Base-by-base conservation (phyloP, 371 early-diverging fungal species). In the Zychaea mexicana region DNA sequence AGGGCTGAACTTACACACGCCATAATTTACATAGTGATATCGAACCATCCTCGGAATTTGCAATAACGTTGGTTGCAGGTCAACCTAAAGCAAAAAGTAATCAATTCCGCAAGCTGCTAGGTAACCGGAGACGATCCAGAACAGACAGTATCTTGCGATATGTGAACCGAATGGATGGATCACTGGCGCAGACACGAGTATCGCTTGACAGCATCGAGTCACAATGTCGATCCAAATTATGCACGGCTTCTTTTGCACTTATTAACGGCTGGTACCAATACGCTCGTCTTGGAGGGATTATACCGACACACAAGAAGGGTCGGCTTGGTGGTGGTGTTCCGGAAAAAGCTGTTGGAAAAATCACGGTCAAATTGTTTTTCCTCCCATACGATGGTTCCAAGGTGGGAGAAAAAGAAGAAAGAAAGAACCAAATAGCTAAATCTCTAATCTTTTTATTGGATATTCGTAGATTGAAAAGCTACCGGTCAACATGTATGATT, bases 321-420 rank as follows among this genome's bases (percentile, higher is more conserved):
- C 10, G n/a, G 24, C n/a, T n/a, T n/a, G 12, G 12, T 49, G 24
- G 24, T 9, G 6, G 6, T 24, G 39, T 60, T 2, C 68, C 58
- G 12, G 76, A 77, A 64, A 77, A 77, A 33, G 80, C 76, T 4
- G 74, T 80, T 7, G 80, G 80, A 2, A 80, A 77, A 32, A 36
- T 80, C 5, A 66, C 68, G 2, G 63, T 71, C 1, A 57, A 75
- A 26, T 62, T 71, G 17, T 66, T 77, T 54, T 49, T 70, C 19
- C 65, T 70, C 30, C 65, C 66, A 15, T 28, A 52, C 39, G 62
- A 46, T 2, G 61, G 49, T 62, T 57, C 55, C 49, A 26, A 61
- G 61, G 70, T 62, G 52, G 58, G n/a, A 7, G 32, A 17, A n/a
- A 9, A 10, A 52, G 13, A 22, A 5, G 49, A 19, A 39, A n/a